These are phyloP conservation scores for Hordeum pubiflorum DNA, from an alignment of 202 grass and related monocot species.

Conservation along the genomic window DNA sequence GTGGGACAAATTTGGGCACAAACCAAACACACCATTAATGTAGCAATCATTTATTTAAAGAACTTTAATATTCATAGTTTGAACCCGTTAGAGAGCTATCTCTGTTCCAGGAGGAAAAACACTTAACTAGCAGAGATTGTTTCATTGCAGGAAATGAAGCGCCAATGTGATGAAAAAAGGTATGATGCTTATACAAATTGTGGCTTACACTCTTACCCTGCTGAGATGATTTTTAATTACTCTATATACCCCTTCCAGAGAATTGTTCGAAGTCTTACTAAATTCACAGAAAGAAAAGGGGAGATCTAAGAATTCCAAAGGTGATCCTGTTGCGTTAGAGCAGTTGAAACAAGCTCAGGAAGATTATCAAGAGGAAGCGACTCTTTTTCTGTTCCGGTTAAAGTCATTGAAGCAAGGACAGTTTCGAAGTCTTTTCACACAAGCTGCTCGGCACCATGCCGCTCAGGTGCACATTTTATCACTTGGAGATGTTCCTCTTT, in stretches of 20 bases:
- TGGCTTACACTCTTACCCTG: neutral
- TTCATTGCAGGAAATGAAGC: constrained; percentile 84
- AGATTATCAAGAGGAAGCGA: constrained; percentile 81
- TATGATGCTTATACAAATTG: constrained; percentile 28
- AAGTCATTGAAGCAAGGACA: constrained; percentile 98
- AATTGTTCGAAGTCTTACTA: constrained; percentile 76
- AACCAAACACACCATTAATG: neutral
- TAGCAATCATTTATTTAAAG: neutral
- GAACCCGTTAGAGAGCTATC: neutral
- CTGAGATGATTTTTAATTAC: constrained; percentile 18
- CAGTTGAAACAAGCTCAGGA: constrained; percentile 88
- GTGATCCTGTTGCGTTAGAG: constrained; percentile 46
- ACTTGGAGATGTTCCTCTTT: neutral
- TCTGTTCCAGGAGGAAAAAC: neutral
- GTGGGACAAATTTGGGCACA: neutral
- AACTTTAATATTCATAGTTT: neutral
- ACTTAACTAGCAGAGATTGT: constrained; percentile 8
- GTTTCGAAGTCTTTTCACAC: constrained; percentile 92
- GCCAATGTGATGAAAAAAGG: constrained; percentile 95
- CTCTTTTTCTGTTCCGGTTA: constrained; percentile 84
- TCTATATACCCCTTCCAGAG: constrained; percentile 47
- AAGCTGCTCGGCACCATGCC: constrained; percentile 92
- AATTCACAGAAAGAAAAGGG: constrained; percentile 64
- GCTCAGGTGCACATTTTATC: constrained; percentile 56
- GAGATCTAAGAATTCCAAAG: constrained; percentile 59